phyloP scores from a whole-genome alignment of 352 stramenopile species.

The Blastocystis sp. region DNA sequence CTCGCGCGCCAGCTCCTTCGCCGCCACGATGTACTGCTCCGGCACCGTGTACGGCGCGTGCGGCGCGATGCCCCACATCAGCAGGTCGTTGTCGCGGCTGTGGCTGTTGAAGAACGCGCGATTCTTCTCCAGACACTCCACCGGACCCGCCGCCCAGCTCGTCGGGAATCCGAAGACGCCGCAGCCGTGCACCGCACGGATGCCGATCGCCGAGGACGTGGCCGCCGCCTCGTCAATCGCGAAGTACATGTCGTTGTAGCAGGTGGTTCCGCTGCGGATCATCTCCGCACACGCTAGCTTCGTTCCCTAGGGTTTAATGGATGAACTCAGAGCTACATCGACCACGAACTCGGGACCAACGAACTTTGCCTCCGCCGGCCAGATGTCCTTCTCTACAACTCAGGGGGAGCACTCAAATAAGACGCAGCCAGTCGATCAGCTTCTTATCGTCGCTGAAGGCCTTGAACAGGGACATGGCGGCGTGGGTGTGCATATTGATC shows the following conservation, averaged over 20 bases:
- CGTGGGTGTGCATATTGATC: conserved; percentile 82
- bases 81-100: not conserved
- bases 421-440: conserved; percentile 79
- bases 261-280: conserved; percentile 82
- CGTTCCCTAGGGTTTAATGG: conserved; percentile 70
- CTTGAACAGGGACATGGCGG: conserved; percentile 80
- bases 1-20: conserved; percentile 74
- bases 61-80: conserved; percentile 75
- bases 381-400: conserved; percentile 77
- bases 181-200: conserved; percentile 74
- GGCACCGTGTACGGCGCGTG: conserved; percentile 82
- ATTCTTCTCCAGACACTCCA: conserved; percentile 45
- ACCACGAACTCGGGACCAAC: conserved; percentile 76
- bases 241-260: conserved; percentile 87
- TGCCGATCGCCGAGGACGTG: conserved; percentile 76
- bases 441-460: conserved; percentile 82
- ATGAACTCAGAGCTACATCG: not conserved
- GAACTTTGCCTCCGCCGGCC: conserved; percentile 80
- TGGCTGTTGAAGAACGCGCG: conserved; percentile 16
- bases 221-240: conserved; percentile 76
- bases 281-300: conserved; percentile 81
- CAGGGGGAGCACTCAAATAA: not conserved
- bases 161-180: conserved; percentile 64
- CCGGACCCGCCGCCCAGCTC: conserved; percentile 39
- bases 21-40: conserved; percentile 75